A percentile compares a stretch with the other conserved stretches of the same genome.
phyloP scores from a whole-genome alignment of 352 stramenopile species.

The Phytophthora colocasiae region DNA sequence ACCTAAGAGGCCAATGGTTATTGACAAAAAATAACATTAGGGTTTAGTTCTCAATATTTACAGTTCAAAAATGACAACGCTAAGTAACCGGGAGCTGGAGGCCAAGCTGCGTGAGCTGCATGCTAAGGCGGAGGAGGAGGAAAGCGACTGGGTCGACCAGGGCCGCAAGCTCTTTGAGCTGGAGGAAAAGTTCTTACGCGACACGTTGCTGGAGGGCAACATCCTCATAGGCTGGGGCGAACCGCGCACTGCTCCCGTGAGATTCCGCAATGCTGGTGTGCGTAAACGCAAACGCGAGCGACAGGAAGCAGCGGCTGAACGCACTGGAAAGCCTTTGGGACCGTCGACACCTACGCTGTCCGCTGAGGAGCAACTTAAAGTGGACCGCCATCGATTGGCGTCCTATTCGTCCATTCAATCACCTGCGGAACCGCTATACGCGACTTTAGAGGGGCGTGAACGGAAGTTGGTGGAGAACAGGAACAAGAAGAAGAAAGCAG shows the following conservation, averaged over 20 bases:
- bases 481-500: constrained; percentile 44
- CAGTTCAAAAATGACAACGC: not conserved
- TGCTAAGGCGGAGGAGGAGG: constrained; percentile 51
- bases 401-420: constrained; percentile 78
- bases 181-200: constrained; percentile 74
- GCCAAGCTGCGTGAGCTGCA: constrained; percentile 54
- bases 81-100: constrained; percentile 60
- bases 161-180: constrained; percentile 79
- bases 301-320: constrained; percentile 37
- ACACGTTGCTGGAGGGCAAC: constrained; percentile 79
- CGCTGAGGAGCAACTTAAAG: constrained; percentile 61
- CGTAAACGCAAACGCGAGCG: constrained; percentile 72
- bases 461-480: constrained; percentile 30
- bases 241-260: constrained; percentile 61
- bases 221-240: constrained; percentile 77
- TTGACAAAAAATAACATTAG: too few relatives aligned
- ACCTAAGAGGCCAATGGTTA: too few relatives aligned
- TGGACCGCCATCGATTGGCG: constrained; percentile 71
- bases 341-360: constrained; percentile 29
- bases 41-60: too few relatives aligned
- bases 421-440: constrained; percentile 57
- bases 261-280: constrained; percentile 73
- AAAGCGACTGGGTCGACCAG: constrained; percentile 65
- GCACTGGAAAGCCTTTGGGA: constrained; percentile 15
- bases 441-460: constrained; percentile 37